Base-by-base conservation (phyloP, 345 rosid genomes). In the Aquilaria malaccensis region DNA sequence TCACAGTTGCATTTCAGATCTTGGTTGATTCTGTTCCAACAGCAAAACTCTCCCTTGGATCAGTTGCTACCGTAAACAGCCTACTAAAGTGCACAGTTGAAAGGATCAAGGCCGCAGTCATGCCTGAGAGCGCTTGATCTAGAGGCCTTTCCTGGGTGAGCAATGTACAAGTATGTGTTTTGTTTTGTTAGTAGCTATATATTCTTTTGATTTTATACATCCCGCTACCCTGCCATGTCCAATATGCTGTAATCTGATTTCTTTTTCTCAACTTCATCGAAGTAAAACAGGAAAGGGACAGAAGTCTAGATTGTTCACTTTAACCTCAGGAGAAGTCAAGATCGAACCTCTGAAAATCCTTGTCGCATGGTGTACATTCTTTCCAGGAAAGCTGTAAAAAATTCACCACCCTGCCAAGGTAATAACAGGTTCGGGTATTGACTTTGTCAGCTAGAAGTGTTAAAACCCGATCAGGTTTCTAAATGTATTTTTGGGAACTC, bases 1-100 rank as follows among this genome's bases (percentile, higher is more conserved):
- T 89, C 12, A 89, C 97, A 0, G 95, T 89, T 1, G 91, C 95
- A 52, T 90, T 90, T 73, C 97, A 90, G 75, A 90, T 90, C 56
- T 70, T 87, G 55, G 97, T 90, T 2, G 97, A 87, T 74, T 83
- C 95, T 1, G 86, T 85, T 51, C 97, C 97, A 45, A 81, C 94
- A 0, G 97, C 92, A 30, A 89, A 87, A 70, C 92, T 89, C 70
- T 86, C 95, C 46, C 84, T 86, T 1, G 89, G 95, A 10, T 89
- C 95, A 0, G 97, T 89, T 7, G 88, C 91, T 30, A 89, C 97
- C 0, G 97, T 89, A 5, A 85, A 87, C 70, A 89, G 80, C 70
- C 84, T 89, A n/a, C 86, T 89, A 66, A 89, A 87, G 78, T 85
- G 92, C 77, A 89, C 97, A 0, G 91, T 89, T 1, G 86, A 83